Evolutionary conservation across 257 asterid species (phyloP).

Genomic region (Gardenia jasminoides): DNA sequence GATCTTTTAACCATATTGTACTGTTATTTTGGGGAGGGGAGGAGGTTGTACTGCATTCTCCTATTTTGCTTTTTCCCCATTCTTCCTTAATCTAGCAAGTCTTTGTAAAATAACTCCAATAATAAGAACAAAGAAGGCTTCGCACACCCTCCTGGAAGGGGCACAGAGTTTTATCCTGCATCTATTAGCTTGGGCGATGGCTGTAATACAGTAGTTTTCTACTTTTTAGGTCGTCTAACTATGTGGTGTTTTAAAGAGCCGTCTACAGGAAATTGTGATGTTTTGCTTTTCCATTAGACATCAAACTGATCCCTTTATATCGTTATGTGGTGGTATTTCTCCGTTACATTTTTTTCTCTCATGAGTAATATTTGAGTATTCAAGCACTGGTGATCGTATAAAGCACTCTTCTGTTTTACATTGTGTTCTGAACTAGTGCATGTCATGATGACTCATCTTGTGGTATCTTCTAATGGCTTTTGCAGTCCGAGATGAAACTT

Average conservation of each 20-base stretch:
- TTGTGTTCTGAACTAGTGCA: neutral
- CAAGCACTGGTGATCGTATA: neutral
- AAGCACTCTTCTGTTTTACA: neutral
- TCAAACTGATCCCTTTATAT: neutral
- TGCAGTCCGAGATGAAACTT: conserved; percentile 94
- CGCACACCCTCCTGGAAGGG: no score
- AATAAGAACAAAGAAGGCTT: no score
- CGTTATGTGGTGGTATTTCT: neutral
- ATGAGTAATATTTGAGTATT: neutral
- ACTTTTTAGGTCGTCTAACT: neutral
- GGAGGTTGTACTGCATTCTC: neutral
- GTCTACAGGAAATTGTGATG: neutral
- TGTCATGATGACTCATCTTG: neutral
- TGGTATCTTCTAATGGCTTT: conserved; percentile 10
- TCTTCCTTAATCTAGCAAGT: no score
- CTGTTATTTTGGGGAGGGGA: neutral
- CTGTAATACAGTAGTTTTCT: neutral
- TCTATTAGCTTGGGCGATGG: neutral
- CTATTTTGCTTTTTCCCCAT: no score
- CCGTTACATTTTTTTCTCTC: neutral
- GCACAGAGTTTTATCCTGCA: neutral
- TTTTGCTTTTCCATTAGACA: neutral
- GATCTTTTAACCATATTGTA: neutral
- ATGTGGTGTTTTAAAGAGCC: neutral
- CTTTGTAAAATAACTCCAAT: no score